Evolutionary conservation across 805 yeast species (phyloP), one percentile per base, ranked within the genome.

Genomic region (Tetrapisispora iriomotensis): DNA sequence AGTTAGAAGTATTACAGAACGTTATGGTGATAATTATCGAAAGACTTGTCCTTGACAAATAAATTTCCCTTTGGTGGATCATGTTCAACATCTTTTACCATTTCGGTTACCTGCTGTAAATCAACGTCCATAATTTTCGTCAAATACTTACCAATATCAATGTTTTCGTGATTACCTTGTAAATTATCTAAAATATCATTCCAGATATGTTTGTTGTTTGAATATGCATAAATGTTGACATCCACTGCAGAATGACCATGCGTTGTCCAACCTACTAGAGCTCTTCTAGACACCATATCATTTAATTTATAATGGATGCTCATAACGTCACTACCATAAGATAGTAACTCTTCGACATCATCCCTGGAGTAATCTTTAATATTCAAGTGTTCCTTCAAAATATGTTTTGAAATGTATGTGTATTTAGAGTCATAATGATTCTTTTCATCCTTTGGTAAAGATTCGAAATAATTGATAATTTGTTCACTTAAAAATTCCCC

Each of bases 191-290:
- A 56, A 8, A 73, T 48, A 47, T 67, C 51, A 2, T 45, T 33
- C 53, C 61, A 62, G 23, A 77, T 67, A 7, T 61, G 50, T 36
- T 67, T 65, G 20, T 71, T 74, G 50, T 80, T 80, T 24, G 87
- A 72, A 56, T 79, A 72, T 0, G 82, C 95, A 57, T 88, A 88
- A 36, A 90, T 82, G 54, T 90, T 88, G 27, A 88, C 95, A 61
- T 88, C 97, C 13, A 88, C 96, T 0, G 95, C 96, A 17, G 94
- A 79, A 60, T 88, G 97, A 23, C 96, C 97, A 53, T 86, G 94
- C 0, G 96, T 88, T 8, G 94, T 71, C 95, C 96, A 88, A n/a
- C 96, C 96, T 14, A 86, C 75, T 60, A 82, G 82, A 0, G 96
- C 86, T 46, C 95, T 74, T n/a, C 63, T 53, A 1, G 94, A 82